These are phyloP conservation scores for Coemansia sp. DNA, from an alignment of 192 early-diverging fungal species.

Conservation along the genomic window DNA sequence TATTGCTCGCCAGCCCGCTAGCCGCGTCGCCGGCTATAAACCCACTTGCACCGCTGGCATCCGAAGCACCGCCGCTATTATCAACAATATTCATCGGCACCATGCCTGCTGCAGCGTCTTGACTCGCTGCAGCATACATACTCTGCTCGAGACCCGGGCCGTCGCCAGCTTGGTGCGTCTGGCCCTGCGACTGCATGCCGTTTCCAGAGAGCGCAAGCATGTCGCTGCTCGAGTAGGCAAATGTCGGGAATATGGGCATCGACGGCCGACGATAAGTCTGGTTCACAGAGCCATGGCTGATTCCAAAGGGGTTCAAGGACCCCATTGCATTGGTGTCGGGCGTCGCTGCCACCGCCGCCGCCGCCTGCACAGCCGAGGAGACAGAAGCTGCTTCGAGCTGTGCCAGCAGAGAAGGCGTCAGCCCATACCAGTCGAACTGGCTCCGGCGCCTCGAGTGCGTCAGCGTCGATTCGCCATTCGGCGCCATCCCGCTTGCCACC, in stretches of 20 bases:
- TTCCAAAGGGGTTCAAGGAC: constrained; percentile 26
- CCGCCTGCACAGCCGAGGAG: constrained; percentile 2
- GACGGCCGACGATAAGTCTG: constrained; percentile 43
- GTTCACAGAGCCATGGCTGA: constrained; percentile 10
- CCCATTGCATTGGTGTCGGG: constrained; percentile 14
- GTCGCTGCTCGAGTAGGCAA: constrained; percentile 22
- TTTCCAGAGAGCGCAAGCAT: constrained; percentile 13
- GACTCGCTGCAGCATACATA: neutral
- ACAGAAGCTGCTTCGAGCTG: constrained; percentile 37
- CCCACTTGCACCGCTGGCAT: neutral
- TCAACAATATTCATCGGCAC: constrained; percentile 33
- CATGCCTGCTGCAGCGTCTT: constrained; percentile 26
- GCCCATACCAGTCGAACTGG: constrained; percentile 53
- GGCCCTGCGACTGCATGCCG: constrained; percentile 5
- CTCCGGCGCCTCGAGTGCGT: constrained; percentile 48
- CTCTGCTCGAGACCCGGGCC: neutral
- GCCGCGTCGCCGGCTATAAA: neutral
- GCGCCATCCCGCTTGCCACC: neutral
- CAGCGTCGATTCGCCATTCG: neutral
- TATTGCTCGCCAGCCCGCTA: neutral
- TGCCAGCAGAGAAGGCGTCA: constrained; percentile 46
- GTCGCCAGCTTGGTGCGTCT: constrained; percentile 1
- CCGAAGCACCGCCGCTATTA: constrained; percentile 11
- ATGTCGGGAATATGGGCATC: constrained; percentile 49
- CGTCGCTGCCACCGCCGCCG: constrained; percentile 18